phyloP scores from a whole-genome alignment of 164 flowering plant genomes.

The Stephania japonica region DNA sequence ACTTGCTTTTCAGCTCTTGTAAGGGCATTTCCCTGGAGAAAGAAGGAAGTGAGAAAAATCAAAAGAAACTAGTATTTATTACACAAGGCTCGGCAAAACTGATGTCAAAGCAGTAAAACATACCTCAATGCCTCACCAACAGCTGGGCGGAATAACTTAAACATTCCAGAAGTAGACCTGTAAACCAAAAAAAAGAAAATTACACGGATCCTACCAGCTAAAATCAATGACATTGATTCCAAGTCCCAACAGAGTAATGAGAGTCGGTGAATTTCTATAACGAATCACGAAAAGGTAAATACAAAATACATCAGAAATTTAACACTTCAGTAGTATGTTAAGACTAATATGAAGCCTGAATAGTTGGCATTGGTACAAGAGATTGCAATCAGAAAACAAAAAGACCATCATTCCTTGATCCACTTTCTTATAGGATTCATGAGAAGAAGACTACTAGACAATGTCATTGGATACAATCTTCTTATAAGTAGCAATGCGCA shows the following conservation, averaged over 20 bases:
- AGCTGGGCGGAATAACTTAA: conserved; percentile 81
- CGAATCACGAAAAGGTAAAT: background rate
- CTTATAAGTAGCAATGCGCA: background rate
- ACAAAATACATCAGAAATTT: background rate
- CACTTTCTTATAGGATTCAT: background rate
- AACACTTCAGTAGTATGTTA: too few species aligned
- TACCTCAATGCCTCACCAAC: conserved; percentile 92
- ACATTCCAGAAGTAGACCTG: conserved; percentile 68
- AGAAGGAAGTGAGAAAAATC: background rate
- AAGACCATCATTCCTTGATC: background rate
- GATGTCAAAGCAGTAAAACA: background rate
- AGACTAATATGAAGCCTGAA: background rate
- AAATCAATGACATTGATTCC: background rate
- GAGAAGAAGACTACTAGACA: background rate
- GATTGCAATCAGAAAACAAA: background rate
- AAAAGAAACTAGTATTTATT: background rate
- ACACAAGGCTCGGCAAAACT: background rate
- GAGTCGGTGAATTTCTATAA: background rate
- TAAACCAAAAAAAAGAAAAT: conserved; percentile 10
- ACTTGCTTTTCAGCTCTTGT: conserved; percentile 65
- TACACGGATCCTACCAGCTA: background rate
- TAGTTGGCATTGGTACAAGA: background rate
- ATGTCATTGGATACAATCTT: background rate
- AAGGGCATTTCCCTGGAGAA: conserved; percentile 80
- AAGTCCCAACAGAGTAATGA: background rate